phyloP scores from a whole-genome alignment of 2,329 filamentous ascomycete species.

The Verticillium isaacii region DNA sequence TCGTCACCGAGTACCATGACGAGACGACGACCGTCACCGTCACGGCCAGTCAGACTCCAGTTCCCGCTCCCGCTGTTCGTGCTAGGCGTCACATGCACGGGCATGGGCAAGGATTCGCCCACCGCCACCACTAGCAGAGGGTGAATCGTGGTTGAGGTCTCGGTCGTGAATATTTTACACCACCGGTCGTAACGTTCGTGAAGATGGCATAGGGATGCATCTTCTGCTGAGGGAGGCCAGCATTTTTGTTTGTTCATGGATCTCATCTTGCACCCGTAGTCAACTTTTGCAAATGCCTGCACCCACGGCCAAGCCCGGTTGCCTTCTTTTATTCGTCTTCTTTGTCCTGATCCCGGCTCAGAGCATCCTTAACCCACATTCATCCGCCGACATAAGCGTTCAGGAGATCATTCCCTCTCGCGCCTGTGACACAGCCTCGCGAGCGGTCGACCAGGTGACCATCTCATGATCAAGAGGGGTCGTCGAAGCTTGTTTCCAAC shows the following conservation, averaged over 20 bases:
- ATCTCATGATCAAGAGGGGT: not conserved
- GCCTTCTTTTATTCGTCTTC: not conserved
- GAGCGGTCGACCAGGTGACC: too few species aligned
- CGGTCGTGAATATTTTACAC: not conserved
- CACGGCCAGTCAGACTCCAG: slow-evolving; percentile 15
- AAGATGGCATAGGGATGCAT: not conserved
- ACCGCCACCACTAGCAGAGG: not conserved
- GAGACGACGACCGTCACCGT: slow-evolving; percentile 35
- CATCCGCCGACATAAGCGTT: not conserved
- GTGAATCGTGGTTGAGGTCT: not conserved
- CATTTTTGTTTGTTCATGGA: not conserved
- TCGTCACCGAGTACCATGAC: slow-evolving; percentile 41
- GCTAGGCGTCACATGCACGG: slow-evolving; percentile 30
- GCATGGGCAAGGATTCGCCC: slow-evolving; percentile 27
- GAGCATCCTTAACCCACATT: not conserved
- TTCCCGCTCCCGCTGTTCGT: slow-evolving; percentile 16
- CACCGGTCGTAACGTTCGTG: not conserved
- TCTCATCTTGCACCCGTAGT: not conserved
- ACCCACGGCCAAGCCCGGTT: not conserved
- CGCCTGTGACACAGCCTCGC: not conserved
- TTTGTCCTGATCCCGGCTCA: not conserved
- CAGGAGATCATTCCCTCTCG: not conserved
- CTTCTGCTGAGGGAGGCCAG: not conserved
- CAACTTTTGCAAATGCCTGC: not conserved
- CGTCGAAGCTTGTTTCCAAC: not conserved